Conservation (phyloP, 164 flowering plant species). For the Magnolia changhungtana region DNA sequence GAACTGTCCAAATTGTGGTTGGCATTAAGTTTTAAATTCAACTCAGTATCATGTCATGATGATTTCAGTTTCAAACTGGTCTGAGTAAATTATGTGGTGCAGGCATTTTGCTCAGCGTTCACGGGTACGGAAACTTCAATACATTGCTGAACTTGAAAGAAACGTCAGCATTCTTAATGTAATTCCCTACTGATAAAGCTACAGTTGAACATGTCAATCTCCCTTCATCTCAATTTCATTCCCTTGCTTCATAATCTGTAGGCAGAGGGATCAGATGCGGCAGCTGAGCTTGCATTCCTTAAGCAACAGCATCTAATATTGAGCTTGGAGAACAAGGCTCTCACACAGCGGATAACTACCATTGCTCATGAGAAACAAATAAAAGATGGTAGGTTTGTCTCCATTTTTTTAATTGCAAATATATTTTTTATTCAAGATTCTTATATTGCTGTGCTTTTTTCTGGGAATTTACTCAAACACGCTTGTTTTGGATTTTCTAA, state of each 20-base stretch:
- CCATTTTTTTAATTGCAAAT: neutral
- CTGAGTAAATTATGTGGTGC: conserved; percentile 17
- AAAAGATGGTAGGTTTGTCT: conserved; percentile 57
- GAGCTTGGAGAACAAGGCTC: conserved; percentile 86
- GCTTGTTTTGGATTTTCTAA: no score
- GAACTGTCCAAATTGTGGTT: no score
- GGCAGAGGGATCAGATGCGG: conserved; percentile 81
- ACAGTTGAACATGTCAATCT: neutral
- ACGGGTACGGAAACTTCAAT: conserved; percentile 92
- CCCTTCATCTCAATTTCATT: neutral
- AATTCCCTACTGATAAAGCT: neutral
- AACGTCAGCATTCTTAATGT: conserved; percentile 51
- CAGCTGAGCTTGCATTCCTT: conserved; percentile 83
- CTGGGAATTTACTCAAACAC: no score
- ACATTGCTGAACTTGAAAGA: conserved; percentile 91
- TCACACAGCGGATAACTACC: conserved; percentile 83
- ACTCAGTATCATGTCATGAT: no score
- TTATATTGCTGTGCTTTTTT: no score
- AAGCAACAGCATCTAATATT: conserved; percentile 78
- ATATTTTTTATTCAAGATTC: no score
- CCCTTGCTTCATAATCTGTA: conserved; percentile 21
- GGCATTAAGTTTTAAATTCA: no score
- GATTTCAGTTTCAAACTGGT: no score
- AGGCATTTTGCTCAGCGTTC: conserved; percentile 98
- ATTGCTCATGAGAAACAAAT: conserved; percentile 81